phyloP scores from a whole-genome alignment of 192 early-diverging fungal species.

The Linnemannia elongata region DNA sequence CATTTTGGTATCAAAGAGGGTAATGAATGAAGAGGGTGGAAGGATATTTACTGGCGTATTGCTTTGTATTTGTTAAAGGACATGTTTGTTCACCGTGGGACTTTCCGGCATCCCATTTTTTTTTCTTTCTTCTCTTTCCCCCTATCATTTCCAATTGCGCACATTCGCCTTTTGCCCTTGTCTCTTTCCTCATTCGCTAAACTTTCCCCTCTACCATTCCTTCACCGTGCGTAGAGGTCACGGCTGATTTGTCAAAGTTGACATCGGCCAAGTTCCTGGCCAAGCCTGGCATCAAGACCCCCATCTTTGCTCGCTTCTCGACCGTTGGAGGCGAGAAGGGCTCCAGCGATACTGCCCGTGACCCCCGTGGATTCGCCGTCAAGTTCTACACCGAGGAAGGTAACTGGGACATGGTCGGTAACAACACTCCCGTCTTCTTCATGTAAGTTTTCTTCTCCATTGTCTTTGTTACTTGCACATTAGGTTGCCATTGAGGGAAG shows the following conservation, averaged over 20 bases:
- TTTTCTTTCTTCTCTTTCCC: neutral
- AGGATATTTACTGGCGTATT: neutral
- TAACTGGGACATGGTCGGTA: slow-evolving; percentile 91
- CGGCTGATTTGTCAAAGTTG: slow-evolving; percentile 75
- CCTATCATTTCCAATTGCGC: neutral
- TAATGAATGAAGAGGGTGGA: neutral
- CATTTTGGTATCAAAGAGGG: neutral
- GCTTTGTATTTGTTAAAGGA: neutral
- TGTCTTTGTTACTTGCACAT: neutral
- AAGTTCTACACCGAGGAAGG: slow-evolving; percentile 93
- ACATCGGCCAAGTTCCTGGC: slow-evolving; percentile 82
- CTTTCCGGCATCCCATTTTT: neutral
- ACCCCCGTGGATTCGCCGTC: slow-evolving; percentile 86
- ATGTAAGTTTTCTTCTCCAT: slow-evolving; percentile 51
- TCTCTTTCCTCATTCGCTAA: neutral
- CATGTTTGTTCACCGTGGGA: neutral
- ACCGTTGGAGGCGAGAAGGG: slow-evolving; percentile 85
- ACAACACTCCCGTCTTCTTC: slow-evolving; percentile 90
- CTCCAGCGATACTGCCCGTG: slow-evolving; percentile 80
- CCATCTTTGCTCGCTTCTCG: slow-evolving; percentile 85
- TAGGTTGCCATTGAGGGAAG: too few relatives aligned
- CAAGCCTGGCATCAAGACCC: slow-evolving; percentile 82
- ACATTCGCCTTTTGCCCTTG: neutral
- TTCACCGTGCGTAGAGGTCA: slow-evolving; percentile 66
- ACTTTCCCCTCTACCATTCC: neutral